Percentiles rank a stretch among this genome's conserved stretches.
Conservation (phyloP, 2,329 filamentous ascomycete species). For the Diaporthe citriasiana region DNA sequence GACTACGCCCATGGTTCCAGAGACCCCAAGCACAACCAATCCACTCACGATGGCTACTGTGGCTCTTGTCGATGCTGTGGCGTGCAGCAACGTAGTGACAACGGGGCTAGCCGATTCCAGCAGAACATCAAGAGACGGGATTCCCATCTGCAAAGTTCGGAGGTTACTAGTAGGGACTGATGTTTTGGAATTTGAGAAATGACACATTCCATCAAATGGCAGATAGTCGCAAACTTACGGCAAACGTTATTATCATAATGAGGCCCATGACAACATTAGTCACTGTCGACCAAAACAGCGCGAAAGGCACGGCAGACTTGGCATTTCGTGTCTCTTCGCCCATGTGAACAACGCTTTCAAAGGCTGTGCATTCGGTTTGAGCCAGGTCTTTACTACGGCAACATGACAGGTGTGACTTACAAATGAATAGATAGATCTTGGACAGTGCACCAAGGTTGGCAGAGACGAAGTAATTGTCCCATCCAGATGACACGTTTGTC, state of each 20-base stretch:
- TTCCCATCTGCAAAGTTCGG: slow-evolving; percentile 46
- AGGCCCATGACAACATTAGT: slow-evolving; percentile 59
- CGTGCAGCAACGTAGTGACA: slow-evolving; percentile 57
- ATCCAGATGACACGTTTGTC: slow-evolving; percentile 37
- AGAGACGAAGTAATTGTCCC: slow-evolving; percentile 39
- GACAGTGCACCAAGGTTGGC: slow-evolving; percentile 57
- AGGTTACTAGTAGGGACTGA: too few species aligned
- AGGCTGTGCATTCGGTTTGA: slow-evolving; percentile 50
- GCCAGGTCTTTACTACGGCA: too few species aligned
- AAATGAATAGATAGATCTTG: slow-evolving; percentile 51
- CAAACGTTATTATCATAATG: slow-evolving; percentile 56
- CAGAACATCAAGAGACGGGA: slow-evolving; percentile 55
- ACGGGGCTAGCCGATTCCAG: slow-evolving; percentile 55
- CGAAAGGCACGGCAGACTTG: slow-evolving; percentile 60
- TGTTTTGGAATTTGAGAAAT: not conserved
- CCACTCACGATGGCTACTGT: slow-evolving; percentile 57
- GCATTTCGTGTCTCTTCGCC: slow-evolving; percentile 60
- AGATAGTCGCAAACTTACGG: slow-evolving; percentile 49
- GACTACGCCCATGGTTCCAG: slow-evolving; percentile 57
- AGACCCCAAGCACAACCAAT: slow-evolving; percentile 55
- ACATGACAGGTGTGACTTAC: slow-evolving; percentile 41
- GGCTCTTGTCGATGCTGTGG: slow-evolving; percentile 56
- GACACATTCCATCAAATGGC: not conserved
- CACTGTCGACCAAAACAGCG: slow-evolving; percentile 59
- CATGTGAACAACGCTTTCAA: slow-evolving; percentile 64